Evolutionary conservation across 2,329 filamentous ascomycete species (phyloP).

Genomic region (Ilyonectria sp.): DNA sequence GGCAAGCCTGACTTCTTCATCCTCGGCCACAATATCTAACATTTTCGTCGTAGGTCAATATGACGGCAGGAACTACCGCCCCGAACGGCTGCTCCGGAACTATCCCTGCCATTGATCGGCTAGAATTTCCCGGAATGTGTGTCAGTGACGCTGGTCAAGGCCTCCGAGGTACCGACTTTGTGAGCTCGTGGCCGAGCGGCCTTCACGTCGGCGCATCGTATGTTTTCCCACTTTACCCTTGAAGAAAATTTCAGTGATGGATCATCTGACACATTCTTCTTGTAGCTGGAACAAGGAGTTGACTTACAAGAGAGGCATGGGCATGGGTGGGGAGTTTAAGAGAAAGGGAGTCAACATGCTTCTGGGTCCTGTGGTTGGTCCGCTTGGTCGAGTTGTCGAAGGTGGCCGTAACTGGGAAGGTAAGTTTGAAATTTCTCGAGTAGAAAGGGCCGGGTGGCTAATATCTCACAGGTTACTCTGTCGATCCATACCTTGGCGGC

Average conservation of each 20-base stretch:
- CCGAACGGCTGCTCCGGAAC: slow-evolving; percentile 3
- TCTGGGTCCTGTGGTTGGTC: neutral
- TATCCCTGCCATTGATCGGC: slow-evolving; percentile 5
- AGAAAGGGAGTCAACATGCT: neutral
- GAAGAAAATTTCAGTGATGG: neutral
- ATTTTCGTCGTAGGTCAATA: neutral
- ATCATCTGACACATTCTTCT: neutral
- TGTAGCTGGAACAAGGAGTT: slow-evolving; percentile 8
- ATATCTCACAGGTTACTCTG: neutral
- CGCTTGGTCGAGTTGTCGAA: slow-evolving; percentile 5
- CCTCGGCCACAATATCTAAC: neutral
- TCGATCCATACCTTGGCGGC: slow-evolving; percentile 11
- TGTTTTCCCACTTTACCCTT: neutral
- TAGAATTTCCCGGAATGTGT: slow-evolving; percentile 11
- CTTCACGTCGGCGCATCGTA: slow-evolving; percentile 2
- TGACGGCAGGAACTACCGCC: neutral
- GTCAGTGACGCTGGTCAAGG: neutral
- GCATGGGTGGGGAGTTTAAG: neutral
- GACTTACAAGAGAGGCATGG: slow-evolving; percentile 5
- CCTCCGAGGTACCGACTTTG: slow-evolving; percentile 9
- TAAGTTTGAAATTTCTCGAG: neutral
- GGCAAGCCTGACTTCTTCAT: slow-evolving; percentile 6
- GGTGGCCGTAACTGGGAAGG: slow-evolving; percentile 20
- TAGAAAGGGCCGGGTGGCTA: neutral
- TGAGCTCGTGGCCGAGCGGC: neutral